Evolutionary conservation across 768 basidiomycete species (phyloP), one percentile per base, ranked within the genome.

Genomic region (Exidia glandulosa): DNA sequence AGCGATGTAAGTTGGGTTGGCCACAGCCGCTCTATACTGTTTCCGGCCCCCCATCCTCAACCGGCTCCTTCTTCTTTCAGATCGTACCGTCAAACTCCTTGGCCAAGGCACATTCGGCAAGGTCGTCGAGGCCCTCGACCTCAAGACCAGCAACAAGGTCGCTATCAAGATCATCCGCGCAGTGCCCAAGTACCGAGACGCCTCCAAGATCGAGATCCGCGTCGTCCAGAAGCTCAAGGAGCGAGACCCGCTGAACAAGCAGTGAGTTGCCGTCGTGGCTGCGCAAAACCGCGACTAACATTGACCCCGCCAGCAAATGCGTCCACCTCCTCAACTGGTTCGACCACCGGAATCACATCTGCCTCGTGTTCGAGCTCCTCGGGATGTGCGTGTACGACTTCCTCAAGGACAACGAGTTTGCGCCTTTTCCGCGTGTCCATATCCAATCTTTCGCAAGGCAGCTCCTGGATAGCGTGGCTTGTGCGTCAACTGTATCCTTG

Each of bases 91-190:
- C 62, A 81, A 85, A 60, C 78, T 94, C 27, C 79, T 99, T 4
- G 96, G 96, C 19, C 95, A 98, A 76, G 96, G 96, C 13, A 98
- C 96, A 14, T 99, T 98, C 69, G 96, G 96, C 65, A 99, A 98
- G 73, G 96, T 99, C 32, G 94, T 99, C 55, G 91, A 97, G 72
- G 93, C 93, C 6, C 72, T 88, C 66, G 91, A 96, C 75, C 81
- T 82, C 45, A 79, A 84, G 64, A 87, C 82, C 30, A 82, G 87
- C 62, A 79, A 77, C 65, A 77, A 84, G 67, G 94, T 97, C 32
- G 96, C 96, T 57, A 93, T 99, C 77, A 99, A 99, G 80, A 94
- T 99, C 61, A 99, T 99, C 66, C 86, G 96, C 56, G 93, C 94
- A 57, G 95, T 99, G 57, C 95, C 91, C 57, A 99, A 98, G 75